Evolutionary conservation across 306 rosid species (phyloP).

Genomic region (Elaeagnus macrophylla): DNA sequence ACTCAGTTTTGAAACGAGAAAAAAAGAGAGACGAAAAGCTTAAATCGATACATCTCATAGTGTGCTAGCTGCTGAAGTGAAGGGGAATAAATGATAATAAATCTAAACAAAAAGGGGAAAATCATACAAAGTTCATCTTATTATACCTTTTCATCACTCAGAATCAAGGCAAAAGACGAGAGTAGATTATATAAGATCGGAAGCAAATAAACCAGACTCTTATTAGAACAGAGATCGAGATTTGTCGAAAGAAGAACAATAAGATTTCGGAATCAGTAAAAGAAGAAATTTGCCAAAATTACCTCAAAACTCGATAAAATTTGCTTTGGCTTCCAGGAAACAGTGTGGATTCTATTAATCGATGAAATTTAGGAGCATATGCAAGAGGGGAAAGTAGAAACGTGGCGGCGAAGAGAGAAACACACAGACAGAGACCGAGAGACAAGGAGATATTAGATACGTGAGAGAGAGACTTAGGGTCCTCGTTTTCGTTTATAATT

Average conservation of each 20-base stretch:
- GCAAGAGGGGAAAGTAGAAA: conserved; percentile 9
- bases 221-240: conserved; percentile 2
- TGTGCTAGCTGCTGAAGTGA: not conserved
- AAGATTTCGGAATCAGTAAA: not conserved
- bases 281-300: not conserved
- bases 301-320: conserved; percentile 14
- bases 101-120: not conserved
- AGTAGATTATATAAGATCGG: not conserved
- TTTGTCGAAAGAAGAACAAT: not conserved
- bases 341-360: not conserved
- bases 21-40: no score
- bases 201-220: not conserved
- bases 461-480: not conserved
- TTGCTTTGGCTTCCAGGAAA: not conserved
- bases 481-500: not conserved
- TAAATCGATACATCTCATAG: no score
- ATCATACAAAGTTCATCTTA: not conserved
- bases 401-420: conserved; percentile 19
- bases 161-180: conserved; percentile 5
- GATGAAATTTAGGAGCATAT: conserved; percentile 20
- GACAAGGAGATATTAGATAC: conserved; percentile 3
- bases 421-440: conserved; percentile 11
- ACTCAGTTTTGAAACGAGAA: no score
- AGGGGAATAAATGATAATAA: not conserved
- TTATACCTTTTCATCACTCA: not conserved